These are phyloP conservation scores for Combretum micranthum DNA, from an alignment of 345 rosid species.

Conservation along the genomic window DNA sequence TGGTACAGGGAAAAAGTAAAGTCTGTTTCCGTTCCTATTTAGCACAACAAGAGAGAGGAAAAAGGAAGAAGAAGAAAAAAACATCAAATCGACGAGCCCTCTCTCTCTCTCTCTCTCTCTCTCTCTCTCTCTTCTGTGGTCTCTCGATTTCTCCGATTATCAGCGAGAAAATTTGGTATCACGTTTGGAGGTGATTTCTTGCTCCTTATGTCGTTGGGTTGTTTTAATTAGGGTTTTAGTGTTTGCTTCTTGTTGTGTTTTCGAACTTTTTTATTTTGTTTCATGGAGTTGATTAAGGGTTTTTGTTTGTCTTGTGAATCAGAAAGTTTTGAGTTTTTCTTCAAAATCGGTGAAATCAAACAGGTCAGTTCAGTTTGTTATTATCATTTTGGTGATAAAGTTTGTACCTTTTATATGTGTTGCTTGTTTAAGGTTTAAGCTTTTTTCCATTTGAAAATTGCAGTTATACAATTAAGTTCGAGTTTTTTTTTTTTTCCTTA, in stretches of 20 bases:
- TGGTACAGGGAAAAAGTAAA: conserved; percentile 13
- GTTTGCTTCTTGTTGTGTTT: background rate
- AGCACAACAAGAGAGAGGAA: background rate
- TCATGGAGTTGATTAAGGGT: too few species aligned
- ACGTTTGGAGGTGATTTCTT: conserved; percentile 2
- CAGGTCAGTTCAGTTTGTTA: too few species aligned
- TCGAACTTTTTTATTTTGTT: too few species aligned
- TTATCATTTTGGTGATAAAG: too few species aligned
- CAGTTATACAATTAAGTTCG: too few species aligned
- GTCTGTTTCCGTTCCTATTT: background rate
- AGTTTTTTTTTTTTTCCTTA: too few species aligned
- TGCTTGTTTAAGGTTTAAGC: too few species aligned
- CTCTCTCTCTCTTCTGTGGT: background rate
- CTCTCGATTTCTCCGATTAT: conserved; percentile 3
- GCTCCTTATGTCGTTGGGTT: background rate
- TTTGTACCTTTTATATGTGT: too few species aligned
- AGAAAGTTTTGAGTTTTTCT: too few species aligned
- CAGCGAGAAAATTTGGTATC: background rate
- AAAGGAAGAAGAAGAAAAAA: background rate
- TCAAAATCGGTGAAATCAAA: too few species aligned
- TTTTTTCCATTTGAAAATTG: too few species aligned
- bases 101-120: conserved; percentile 1
- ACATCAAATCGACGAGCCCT: background rate
- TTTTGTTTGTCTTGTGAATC: too few species aligned
- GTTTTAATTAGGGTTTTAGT: background rate